These are phyloP conservation scores for Cetraspora pellucida DNA, from an alignment of 192 early-diverging fungal genomes.

Conservation along the genomic window DNA sequence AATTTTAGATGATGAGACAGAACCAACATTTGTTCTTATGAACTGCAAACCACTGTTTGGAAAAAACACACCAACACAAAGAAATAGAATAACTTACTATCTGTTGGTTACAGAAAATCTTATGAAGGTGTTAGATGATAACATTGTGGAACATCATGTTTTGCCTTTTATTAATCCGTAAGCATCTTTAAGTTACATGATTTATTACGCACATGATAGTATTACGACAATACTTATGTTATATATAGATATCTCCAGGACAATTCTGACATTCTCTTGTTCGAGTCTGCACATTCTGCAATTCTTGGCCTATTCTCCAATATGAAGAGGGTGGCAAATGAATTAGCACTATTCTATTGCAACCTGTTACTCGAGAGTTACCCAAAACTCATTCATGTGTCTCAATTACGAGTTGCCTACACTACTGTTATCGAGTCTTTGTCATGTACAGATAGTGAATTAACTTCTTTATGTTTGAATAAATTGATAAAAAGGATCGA, in stretches of 20 bases:
- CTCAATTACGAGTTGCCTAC: slow-evolving; percentile 54
- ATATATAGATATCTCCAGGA: slow-evolving; percentile 16
- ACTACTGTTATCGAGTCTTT: slow-evolving; percentile 53
- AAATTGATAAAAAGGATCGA: slow-evolving; percentile 47
- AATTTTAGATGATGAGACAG: slow-evolving; percentile 31
- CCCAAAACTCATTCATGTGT: slow-evolving; percentile 48
- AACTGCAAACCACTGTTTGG: neutral
- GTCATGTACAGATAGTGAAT: slow-evolving; percentile 52
- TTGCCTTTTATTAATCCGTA: slow-evolving; percentile 51
- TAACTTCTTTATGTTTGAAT: slow-evolving; percentile 56
- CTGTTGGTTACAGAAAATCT: slow-evolving; percentile 54
- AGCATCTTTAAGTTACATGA: neutral
- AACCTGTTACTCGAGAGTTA: slow-evolving; percentile 53
- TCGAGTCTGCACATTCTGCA: slow-evolving; percentile 55
- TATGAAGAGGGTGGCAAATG: slow-evolving; percentile 48
- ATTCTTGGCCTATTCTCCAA: slow-evolving; percentile 51
- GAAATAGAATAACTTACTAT: slow-evolving; percentile 49
- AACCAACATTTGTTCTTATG: neutral
- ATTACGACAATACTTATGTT: slow-evolving; percentile 31
- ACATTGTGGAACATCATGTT: slow-evolving; percentile 47
- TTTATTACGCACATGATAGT: too few species aligned
- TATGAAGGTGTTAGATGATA: slow-evolving; percentile 47
- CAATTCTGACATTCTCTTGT: slow-evolving; percentile 46
- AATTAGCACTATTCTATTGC: slow-evolving; percentile 54
- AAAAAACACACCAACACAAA: slow-evolving; percentile 34